Conservation (phyloP, 345 rosid species). For the Lagerstroemia speciosa region DNA sequence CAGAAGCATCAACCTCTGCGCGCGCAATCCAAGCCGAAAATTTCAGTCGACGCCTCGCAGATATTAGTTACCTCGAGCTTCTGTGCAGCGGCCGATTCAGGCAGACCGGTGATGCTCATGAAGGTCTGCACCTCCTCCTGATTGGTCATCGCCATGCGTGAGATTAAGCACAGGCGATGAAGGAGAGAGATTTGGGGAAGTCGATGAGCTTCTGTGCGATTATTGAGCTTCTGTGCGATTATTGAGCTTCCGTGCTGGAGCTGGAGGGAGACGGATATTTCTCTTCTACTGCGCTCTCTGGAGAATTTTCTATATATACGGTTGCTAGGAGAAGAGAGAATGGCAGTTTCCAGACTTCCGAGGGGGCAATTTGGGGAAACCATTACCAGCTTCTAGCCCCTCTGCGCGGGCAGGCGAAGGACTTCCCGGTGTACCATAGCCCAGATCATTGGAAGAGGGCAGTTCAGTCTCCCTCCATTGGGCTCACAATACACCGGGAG, state of each 20-base stretch:
- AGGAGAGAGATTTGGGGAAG: background rate
- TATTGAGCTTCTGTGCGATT: background rate
- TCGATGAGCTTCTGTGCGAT: background rate
- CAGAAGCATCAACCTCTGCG: background rate
- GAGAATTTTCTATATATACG: background rate
- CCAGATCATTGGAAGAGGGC: too few species aligned
- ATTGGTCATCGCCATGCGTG: constrained; percentile 57
- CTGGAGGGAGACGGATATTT: constrained; percentile 9
- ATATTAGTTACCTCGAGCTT: constrained; percentile 52
- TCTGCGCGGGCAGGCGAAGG: too few species aligned
- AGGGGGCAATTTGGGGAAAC: too few species aligned
- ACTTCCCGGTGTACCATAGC: too few species aligned
- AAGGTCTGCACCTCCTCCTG: constrained; percentile 84
- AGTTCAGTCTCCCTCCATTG: too few species aligned
- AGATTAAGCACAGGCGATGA: background rate
- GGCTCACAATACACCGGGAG: too few species aligned
- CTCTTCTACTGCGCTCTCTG: too few species aligned
- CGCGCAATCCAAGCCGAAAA: background rate
- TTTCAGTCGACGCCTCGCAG: background rate
- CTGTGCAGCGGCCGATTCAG: constrained; percentile 56
- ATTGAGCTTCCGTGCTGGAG: too few species aligned
- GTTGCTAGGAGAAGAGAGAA: background rate
- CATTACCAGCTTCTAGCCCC: too few species aligned
- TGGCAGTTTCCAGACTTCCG: too few species aligned
- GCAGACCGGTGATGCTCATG: constrained; percentile 72